phyloP scores from a whole-genome alignment of 257 asterid genomes.

The Paulownia fortunei region DNA sequence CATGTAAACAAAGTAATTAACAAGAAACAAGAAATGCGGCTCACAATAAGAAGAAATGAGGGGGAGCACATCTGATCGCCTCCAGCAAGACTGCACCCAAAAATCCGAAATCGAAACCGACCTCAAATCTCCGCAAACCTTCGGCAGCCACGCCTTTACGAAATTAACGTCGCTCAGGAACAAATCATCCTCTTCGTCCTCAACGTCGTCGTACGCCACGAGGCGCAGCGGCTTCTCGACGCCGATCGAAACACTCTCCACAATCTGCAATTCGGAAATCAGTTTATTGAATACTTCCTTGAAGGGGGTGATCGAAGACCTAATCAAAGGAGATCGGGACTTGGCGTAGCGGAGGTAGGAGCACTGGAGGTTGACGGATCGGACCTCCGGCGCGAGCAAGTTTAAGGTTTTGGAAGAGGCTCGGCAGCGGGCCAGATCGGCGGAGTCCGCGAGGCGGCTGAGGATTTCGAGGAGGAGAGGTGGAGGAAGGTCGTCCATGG shows the following conservation, averaged over 20 bases:
- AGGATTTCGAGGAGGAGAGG: conserved; percentile 70
- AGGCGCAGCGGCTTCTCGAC: conserved; percentile 66
- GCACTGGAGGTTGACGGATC: conserved; percentile 61
- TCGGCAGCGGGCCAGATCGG: conserved; percentile 73
- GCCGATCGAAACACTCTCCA: conserved; percentile 62
- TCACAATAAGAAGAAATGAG: conserved; percentile 63
- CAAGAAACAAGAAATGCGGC: conserved; percentile 27
- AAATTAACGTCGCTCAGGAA: conserved; percentile 59
- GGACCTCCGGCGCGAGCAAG: conserved; percentile 57
- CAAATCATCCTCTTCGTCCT: conserved; percentile 70
- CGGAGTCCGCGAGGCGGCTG: conserved; percentile 63
- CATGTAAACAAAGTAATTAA: background rate
- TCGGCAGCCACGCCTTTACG: conserved; percentile 60
- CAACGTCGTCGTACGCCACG: conserved; percentile 58
- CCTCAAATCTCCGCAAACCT: conserved; percentile 47
- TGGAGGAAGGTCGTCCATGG: conserved; percentile 80
- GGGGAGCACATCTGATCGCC: conserved; percentile 60
- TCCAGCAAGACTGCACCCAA: conserved; percentile 86
- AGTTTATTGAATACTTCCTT: conserved; percentile 53
- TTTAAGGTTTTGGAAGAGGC: conserved; percentile 65
- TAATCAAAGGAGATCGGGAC: conserved; percentile 58
- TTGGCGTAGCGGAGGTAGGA: conserved; percentile 71
- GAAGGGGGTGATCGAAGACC: conserved; percentile 67
- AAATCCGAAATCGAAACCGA: conserved; percentile 68
- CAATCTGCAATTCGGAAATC: conserved; percentile 46